Evolutionary conservation across 2,329 filamentous ascomycete genomes (phyloP).

Genomic region (Arthrobotrys iridis): DNA sequence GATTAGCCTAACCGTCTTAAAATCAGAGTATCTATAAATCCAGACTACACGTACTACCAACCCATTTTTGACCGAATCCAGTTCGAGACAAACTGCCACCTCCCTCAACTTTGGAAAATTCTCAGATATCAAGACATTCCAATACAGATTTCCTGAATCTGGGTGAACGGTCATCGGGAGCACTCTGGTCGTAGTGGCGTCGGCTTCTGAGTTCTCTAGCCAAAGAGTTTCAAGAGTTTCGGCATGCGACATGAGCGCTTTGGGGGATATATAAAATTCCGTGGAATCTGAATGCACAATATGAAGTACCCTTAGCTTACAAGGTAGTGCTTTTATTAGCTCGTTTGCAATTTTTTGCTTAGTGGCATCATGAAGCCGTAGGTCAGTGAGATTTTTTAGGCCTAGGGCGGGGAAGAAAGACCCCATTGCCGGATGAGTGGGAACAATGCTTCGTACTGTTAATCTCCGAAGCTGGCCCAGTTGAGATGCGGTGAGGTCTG

Average conservation of each 20-base stretch:
- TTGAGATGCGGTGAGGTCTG: neutral
- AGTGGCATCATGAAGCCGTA: neutral
- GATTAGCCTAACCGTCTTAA: neutral
- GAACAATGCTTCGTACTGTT: too few relatives aligned
- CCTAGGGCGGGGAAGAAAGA: neutral
- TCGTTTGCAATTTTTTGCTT: neutral
- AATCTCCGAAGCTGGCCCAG: neutral
- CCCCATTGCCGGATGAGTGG: too few relatives aligned
- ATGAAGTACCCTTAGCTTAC: neutral
- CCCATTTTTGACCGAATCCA: neutral
- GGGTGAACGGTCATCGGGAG: neutral
- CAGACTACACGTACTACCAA: neutral
- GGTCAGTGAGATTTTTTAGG: neutral
- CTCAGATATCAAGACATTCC: neutral
- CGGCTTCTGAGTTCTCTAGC: neutral
- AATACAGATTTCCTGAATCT: neutral
- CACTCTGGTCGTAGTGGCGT: neutral
- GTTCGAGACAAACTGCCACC: neutral
- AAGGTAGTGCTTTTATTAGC: neutral
- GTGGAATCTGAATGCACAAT: neutral
- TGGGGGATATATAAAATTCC: neutral
- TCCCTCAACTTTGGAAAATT: neutral
- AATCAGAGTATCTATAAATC: neutral
- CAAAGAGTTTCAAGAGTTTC: conserved; percentile 9
- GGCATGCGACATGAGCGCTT: neutral